Base-by-base conservation (phyloP, 352 stramenopile genomes). In the Phytopythium oedochilum region DNA sequence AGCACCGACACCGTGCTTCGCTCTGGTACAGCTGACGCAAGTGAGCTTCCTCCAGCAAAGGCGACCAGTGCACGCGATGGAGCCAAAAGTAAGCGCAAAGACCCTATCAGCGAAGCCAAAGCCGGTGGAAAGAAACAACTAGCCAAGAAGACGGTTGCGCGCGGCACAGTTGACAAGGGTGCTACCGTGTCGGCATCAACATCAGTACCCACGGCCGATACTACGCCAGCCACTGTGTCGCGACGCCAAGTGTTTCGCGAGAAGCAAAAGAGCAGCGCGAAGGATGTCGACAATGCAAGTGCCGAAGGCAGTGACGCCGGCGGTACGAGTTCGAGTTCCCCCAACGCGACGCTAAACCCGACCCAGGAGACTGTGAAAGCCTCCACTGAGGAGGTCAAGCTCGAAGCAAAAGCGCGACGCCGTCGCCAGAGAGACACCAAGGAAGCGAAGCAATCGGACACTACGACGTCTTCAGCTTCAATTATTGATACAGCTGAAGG, bases 171-270 rank as follows among this genome's bases (percentile, higher is more conserved):
- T 40, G 54, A 76, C 2, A 75, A 71, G 46, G 28, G 34, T 11
- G 2, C 28, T 40, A 18, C 6, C 17, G 22, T 9, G 18, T 11
- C 18, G 2, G 12, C 28, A 15, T n/a, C n/a, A 2, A 18, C 39
- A 23, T 25, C 39, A 9, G 17, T 18, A 46, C 8, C 46, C 20
- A 39, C 40, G n/a, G 8, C 22, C 6, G 20, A 9, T 40, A 20
- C 28, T 2, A 11, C 28, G 6, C 2, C 15, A 22, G 36, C 38
- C 6, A 53, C 50, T 25, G 4, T 26, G 22, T 50, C 64, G 9
- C 71, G 71, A 35, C 78, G 78, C 7, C 78, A 85, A 50, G 58
- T 86, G 18, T 87, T 86, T 58, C 78, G 81, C 9, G 74, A 91
- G 54, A 91, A 88, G 53, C 60, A 70, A 7, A 66, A 68, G 55